These are phyloP conservation scores for Rhizophora apiculata DNA, from an alignment of 345 rosid species.

Conservation along the genomic window DNA sequence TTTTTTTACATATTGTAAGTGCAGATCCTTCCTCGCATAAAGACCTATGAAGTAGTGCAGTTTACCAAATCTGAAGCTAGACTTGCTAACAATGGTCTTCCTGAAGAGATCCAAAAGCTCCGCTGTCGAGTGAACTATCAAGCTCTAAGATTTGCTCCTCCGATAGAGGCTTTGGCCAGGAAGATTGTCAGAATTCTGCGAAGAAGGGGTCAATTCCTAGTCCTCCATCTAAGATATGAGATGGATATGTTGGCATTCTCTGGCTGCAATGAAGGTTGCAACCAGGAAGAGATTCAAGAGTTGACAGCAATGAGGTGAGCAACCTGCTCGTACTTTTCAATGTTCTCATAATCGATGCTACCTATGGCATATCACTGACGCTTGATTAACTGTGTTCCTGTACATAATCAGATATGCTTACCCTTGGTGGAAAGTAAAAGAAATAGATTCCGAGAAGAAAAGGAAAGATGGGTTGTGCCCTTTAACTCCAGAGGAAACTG, in stretches of 20 bases:
- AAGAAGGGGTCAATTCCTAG: conserved; percentile 21
- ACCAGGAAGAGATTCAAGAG: conserved; percentile 18
- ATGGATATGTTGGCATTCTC: conserved; percentile 35
- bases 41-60: conserved; percentile 1
- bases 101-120: conserved; percentile 31
- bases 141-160: conserved; percentile 27
- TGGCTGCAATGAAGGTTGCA: conserved; percentile 32
- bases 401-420: conserved; percentile 6
- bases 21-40: conserved; percentile 23
- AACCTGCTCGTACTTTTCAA: not conserved
- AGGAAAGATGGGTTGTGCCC: conserved; percentile 34
- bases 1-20: not conserved
- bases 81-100: conserved; percentile 28
- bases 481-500: conserved; percentile 37
- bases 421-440: conserved; percentile 28
- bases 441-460: conserved; percentile 24
- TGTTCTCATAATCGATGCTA: too few species aligned
- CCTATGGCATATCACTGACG: too few species aligned
- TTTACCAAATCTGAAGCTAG: conserved; percentile 22
- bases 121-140: conserved; percentile 29
- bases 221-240: conserved; percentile 36
- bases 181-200: conserved; percentile 18
- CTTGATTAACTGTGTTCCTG: too few species aligned
- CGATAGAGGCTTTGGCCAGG: conserved; percentile 23
- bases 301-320: conserved; percentile 25